Percentiles rank a stretch among this genome's conserved stretches.
phyloP scores from a whole-genome alignment of 2,329 filamentous ascomycete genomes.

The Drechmeria coniospora region DNA sequence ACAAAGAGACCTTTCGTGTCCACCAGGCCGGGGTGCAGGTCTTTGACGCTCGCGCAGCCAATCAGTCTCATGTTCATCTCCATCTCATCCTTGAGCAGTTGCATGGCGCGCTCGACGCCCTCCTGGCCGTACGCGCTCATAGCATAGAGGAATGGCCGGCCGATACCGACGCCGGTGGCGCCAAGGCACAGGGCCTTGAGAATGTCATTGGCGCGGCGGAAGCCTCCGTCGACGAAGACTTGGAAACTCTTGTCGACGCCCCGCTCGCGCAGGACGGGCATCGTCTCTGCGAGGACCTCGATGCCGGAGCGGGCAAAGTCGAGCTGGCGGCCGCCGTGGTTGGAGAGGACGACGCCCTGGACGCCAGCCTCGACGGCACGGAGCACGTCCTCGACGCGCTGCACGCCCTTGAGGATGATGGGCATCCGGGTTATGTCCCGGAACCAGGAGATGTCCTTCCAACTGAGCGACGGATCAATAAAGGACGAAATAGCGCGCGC shows the following conservation, averaged over 20 bases:
- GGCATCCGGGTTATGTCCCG: conserved; percentile 80
- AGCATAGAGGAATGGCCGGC: conserved; percentile 85
- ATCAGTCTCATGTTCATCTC: conserved; percentile 98
- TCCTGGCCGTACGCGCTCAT: conserved; percentile 84
- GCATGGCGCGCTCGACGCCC: conserved; percentile 86
- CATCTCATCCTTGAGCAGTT: conserved; percentile 87
- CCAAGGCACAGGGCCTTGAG: conserved; percentile 90
- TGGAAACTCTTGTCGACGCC: conserved; percentile 61
- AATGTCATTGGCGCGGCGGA: conserved; percentile 83
- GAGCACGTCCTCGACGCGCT: conserved; percentile 88
- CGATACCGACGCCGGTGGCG: conserved; percentile 84
- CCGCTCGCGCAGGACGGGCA: conserved; percentile 65
- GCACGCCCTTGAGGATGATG: conserved; percentile 90
- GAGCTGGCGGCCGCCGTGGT: conserved; percentile 89
- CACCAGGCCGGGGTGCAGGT: conserved; percentile 67
- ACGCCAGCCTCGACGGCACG: conserved; percentile 69
- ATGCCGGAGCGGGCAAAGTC: conserved; percentile 82
- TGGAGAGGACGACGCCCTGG: conserved; percentile 83
- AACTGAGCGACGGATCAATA: conserved; percentile 86
- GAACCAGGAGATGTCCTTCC: conserved; percentile 94
- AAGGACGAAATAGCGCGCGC: conserved; percentile 91
- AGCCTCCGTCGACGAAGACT: conserved; percentile 80
- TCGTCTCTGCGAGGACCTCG: conserved; percentile 83
- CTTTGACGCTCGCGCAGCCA: conserved; percentile 56
- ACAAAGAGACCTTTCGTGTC: conserved; percentile 55